A percentile compares a stretch with the other conserved stretches of the same genome.
Conservation (phyloP, 2,329 filamentous ascomycete genomes). For the Gremmenia infestans region DNA sequence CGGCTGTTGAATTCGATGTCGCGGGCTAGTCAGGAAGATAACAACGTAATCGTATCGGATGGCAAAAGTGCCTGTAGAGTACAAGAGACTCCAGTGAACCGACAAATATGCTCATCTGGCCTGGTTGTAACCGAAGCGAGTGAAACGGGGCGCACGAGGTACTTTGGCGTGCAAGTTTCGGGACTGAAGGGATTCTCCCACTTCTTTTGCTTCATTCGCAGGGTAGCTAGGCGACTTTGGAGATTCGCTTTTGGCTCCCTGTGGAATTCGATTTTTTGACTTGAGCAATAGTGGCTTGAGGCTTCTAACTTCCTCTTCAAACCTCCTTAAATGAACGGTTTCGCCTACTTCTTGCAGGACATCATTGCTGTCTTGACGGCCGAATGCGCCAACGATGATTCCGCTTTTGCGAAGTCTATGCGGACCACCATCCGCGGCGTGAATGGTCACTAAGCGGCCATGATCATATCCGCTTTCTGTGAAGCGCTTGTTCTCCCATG, state of each 20-base stretch:
- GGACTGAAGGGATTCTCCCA: constrained; percentile 34
- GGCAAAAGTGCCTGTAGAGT: no score
- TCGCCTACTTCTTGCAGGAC: neutral
- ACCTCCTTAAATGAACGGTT: neutral
- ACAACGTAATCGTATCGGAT: no score
- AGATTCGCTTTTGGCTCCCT: constrained; percentile 4
- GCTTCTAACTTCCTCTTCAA: neutral
- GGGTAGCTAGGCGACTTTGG: neutral
- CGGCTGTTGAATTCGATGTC: no score
- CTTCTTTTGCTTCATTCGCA: constrained; percentile 40
- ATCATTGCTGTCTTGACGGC: neutral
- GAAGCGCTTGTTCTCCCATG: constrained; percentile 1
- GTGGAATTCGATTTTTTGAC: neutral
- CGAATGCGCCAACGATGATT: constrained; percentile 19
- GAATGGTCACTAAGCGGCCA: constrained; percentile 12
- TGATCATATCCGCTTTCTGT: constrained; percentile 6
- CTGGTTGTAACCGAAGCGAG: neutral
- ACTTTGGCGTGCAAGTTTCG: constrained; percentile 14
- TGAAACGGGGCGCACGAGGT: neutral
- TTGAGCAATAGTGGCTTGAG: constrained; percentile 6
- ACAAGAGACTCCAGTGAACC: no score
- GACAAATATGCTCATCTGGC: neutral
- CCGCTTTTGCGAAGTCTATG: constrained; percentile 8
- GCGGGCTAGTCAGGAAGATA: no score
- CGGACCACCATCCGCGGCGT: neutral